phyloP scores from a whole-genome alignment of 352 stramenopile genomes.

The Phytophthora idaei region DNA sequence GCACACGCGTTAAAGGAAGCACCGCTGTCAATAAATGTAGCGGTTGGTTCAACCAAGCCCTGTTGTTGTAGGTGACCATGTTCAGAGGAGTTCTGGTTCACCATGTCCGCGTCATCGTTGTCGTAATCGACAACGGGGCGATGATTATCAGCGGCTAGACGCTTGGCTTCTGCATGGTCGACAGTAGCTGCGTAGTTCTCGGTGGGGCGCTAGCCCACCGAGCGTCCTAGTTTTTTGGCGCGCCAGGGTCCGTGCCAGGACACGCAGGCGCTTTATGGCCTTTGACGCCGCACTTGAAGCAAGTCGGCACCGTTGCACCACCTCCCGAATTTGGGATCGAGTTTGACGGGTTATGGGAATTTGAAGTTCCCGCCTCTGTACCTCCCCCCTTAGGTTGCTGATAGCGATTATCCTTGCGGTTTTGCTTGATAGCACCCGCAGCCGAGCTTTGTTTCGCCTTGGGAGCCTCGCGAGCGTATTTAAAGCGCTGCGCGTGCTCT shows the following conservation, averaged over 20 bases:
- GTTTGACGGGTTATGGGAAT: not conserved
- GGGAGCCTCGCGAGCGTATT: not conserved
- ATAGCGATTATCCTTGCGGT: not conserved
- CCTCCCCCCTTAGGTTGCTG: not conserved
- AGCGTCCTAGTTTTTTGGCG: conserved; percentile 1
- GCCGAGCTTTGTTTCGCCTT: not conserved
- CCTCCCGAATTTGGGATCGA: not conserved
- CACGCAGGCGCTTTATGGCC: not conserved
- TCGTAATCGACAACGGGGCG: not conserved
- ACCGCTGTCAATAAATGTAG: conserved; percentile 1
- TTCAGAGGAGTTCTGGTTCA: not conserved
- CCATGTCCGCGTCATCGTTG: not conserved
- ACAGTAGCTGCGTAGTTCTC: not conserved
- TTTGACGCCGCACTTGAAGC: not conserved
- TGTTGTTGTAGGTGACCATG: not conserved
- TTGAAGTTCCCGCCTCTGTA: not conserved
- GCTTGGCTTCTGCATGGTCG: not conserved
- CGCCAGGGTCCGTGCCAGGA: not conserved
- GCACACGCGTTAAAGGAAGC: not conserved
- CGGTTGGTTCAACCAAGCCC: not conserved
- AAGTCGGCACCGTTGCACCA: not conserved
- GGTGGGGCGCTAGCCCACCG: conserved; percentile 4
- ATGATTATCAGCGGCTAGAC: not conserved
- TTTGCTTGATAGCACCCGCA: not conserved
- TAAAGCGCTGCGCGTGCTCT: not conserved